Base-by-base conservation (phyloP, 768 basidiomycete genomes). In the Strobilomyces echinocephalus region DNA sequence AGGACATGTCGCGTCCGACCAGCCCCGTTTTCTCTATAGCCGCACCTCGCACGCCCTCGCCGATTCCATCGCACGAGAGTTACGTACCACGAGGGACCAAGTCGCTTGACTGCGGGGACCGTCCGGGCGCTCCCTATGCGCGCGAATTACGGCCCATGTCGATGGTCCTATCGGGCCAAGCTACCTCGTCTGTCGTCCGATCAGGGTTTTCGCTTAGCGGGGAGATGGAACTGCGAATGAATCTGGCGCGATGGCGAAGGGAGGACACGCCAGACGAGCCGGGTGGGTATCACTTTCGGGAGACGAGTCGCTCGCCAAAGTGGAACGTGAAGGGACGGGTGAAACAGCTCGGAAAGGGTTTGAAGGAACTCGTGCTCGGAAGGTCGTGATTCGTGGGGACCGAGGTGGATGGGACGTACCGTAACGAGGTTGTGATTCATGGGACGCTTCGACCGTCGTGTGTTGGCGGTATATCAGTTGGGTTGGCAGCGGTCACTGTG, bases 201-300 rank as follows among this genome's bases (percentile, higher is more conserved):
- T 62, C 66, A 14, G 81, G 81, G 14, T 82, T 73, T 63, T 83
- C 82, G 51, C 69, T 83, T 58, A 83, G 80, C 49, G 82, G 82
- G 11, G 79, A 83, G 66, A 79, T 77, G 50, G 82, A 83, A 62
- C 56, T 82, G 67, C 71, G 76, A 58, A 82, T 82, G 79, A 75
- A 77, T 1, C 64, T 82, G 34, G 80, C 80, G 9, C 65, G 66
- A 55, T 67, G 72, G 61, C 61, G 65, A 49, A 63, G 49, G 43
- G 67, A 68, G 43, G 54, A 71, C 39, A 64, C 65, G 21, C 68
- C 64, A 2, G 58, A 66, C 49, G 62, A 66, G 41, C 68, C 69
- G 1, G 66, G 69, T 33, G 62, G 56, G 11, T 71, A 68, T 49
- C 64, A 57, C 10, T 71, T 71, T 58, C 56, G 56, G 26, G 69